Percentiles rank a stretch among this genome's conserved stretches.
Conservation (phyloP, 2,329 filamentous ascomycete genomes). For the Sordariomycetes sp. region DNA sequence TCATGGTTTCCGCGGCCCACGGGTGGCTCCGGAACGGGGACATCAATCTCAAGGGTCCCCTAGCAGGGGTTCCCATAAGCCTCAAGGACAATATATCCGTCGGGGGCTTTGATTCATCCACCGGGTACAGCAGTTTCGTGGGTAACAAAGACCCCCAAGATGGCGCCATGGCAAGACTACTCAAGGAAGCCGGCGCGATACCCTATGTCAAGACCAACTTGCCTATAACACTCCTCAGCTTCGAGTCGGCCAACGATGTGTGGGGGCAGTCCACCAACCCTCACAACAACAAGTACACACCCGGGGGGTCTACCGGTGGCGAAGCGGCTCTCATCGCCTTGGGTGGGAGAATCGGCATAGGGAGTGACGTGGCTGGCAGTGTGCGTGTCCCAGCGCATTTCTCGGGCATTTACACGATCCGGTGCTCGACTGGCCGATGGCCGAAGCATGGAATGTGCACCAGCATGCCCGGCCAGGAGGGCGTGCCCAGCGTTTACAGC, state of each 20-base stretch:
- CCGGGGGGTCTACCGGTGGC: conserved; percentile 81
- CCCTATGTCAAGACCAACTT: conserved; percentile 91
- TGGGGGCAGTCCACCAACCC: conserved; percentile 81
- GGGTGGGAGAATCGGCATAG: conserved; percentile 78
- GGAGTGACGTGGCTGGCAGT: conserved; percentile 83
- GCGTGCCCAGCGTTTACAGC: conserved; percentile 78
- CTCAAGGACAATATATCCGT: conserved; percentile 75
- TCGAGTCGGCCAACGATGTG: conserved; percentile 67
- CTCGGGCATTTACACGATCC: conserved; percentile 76
- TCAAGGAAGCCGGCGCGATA: conserved; percentile 81
- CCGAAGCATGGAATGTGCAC: conserved; percentile 75
- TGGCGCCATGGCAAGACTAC: conserved; percentile 60
- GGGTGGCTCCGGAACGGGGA: conserved; percentile 49
- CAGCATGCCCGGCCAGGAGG: conserved; percentile 88
- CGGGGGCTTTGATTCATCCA: conserved; percentile 69
- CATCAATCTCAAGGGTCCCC: conserved; percentile 65
- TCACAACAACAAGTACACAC: conserved; percentile 73
- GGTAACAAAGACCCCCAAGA: conserved; percentile 57
- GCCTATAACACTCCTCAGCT: conserved; percentile 76
- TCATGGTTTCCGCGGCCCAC: conserved; percentile 72
- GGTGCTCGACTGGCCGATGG: conserved; percentile 85
- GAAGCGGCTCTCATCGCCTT: conserved; percentile 75
- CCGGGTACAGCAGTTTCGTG: conserved; percentile 68
- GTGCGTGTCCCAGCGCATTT: conserved; percentile 83
- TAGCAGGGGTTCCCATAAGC: conserved; percentile 80